phyloP scores from a whole-genome alignment of 148 eudicot species.

The Polygonum maritimum region DNA sequence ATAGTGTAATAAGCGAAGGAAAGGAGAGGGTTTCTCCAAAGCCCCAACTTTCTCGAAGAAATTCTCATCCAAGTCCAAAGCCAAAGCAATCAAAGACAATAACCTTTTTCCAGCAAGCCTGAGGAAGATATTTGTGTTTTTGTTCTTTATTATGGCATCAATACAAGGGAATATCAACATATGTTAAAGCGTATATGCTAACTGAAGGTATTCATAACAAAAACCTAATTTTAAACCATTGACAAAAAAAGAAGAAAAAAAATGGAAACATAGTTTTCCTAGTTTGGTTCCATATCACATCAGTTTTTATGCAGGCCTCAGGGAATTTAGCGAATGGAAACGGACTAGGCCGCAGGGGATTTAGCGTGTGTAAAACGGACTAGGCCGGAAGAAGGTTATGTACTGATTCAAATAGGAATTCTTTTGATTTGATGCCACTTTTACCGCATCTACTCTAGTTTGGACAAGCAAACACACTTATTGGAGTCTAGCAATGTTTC shows the following conservation, averaged over 20 bases:
- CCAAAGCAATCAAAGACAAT: constrained; percentile 48
- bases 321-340: no score
- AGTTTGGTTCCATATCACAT: not conserved
- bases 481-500: not conserved
- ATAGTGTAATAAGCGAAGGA: constrained; percentile 75
- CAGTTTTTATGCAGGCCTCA: not conserved
- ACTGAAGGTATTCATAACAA: not conserved
- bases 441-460: not conserved
- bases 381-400: no score
- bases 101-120: constrained; percentile 53
- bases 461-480: not conserved
- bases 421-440: not conserved
- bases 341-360: no score
- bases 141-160: not conserved
- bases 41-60: constrained; percentile 53
- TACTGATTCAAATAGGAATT: not conserved
- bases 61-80: constrained; percentile 55
- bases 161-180: not conserved
- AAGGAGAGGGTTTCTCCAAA: constrained; percentile 31
- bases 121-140: constrained; percentile 8
- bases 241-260: not conserved
- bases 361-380: no score
- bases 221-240: not conserved
- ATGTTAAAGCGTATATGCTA: not conserved
- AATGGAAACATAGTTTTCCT: not conserved